Evolutionary conservation across 495 filamentous ascomycete species (phyloP).

Genomic region (Aspergillus haitiensis): DNA sequence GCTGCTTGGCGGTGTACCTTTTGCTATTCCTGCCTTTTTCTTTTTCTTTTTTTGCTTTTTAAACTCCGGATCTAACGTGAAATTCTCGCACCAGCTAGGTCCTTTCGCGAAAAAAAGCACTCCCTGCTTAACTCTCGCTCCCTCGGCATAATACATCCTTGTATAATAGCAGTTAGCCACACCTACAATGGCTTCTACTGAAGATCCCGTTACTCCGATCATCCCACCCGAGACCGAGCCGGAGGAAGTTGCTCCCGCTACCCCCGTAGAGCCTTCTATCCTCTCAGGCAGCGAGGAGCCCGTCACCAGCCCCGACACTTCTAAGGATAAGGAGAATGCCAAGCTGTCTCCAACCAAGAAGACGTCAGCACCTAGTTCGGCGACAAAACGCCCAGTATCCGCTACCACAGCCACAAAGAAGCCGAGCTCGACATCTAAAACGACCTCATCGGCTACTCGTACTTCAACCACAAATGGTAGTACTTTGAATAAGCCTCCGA

Average conservation of each 20-base stretch:
- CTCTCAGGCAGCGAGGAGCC: slow-evolving; percentile 44
- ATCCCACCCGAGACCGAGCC: slow-evolving; percentile 29
- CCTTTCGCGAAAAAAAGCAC: background rate
- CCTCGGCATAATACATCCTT: slow-evolving; percentile 2
- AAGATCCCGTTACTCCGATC: slow-evolving; percentile 34
- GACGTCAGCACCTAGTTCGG: slow-evolving; percentile 22
- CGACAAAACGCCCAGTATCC: slow-evolving; percentile 36
- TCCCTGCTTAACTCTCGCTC: background rate
- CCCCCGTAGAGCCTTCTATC: slow-evolving; percentile 39
- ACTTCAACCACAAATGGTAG: slow-evolving; percentile 33
- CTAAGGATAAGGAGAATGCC: slow-evolving; percentile 40
- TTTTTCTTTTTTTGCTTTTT: slow-evolving; percentile 14
- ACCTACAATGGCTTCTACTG: slow-evolving; percentile 40
- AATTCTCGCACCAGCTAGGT: slow-evolving; percentile 3
- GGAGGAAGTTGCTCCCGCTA: slow-evolving; percentile 40
- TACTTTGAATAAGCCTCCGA: slow-evolving; percentile 48
- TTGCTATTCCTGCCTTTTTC: background rate
- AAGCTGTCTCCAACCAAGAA: slow-evolving; percentile 36
- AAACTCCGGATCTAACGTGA: slow-evolving; percentile 6
- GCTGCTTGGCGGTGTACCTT: slow-evolving; percentile 12
- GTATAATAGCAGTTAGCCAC: background rate
- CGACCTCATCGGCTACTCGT: slow-evolving; percentile 31
- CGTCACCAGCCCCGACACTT: slow-evolving; percentile 42
- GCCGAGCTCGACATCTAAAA: slow-evolving; percentile 37
- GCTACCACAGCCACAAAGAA: slow-evolving; percentile 38